Percentiles rank a stretch among this genome's conserved stretches.
Evolutionary conservation across 495 filamentous ascomycete genomes (phyloP).

Genomic region (Schizothecium vesticola): DNA sequence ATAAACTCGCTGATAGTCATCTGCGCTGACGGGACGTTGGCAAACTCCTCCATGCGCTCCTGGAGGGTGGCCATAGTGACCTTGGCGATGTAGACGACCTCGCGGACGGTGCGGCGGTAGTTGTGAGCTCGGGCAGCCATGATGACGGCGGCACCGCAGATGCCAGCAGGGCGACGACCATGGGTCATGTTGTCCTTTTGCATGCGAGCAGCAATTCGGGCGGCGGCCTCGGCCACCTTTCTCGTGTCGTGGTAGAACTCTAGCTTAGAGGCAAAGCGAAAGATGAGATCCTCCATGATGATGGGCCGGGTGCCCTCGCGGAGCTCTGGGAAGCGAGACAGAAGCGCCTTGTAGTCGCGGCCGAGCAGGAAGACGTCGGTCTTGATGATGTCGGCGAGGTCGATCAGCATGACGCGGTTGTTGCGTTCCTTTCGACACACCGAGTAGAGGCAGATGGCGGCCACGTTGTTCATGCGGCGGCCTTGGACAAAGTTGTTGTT

Average conservation of each 20-base stretch:
- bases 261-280: conserved; percentile 79
- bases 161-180: conserved; percentile 85
- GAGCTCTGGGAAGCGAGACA: conserved; percentile 57
- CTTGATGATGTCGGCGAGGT: conserved; percentile 84
- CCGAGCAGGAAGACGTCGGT: conserved; percentile 91
- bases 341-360: conserved; percentile 69
- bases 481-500: conserved; percentile 81
- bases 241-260: conserved; percentile 76
- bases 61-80: conserved; percentile 87
- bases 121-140: conserved; percentile 97
- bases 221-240: conserved; percentile 79
- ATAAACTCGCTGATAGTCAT: conserved; percentile 86
- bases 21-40: conserved; percentile 67
- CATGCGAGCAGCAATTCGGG: conserved; percentile 84
- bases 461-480: conserved; percentile 75
- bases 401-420: conserved; percentile 78
- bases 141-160: conserved; percentile 90
- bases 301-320: conserved; percentile 50
- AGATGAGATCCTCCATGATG: conserved; percentile 79
- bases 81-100: conserved; percentile 94
- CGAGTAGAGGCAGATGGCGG: conserved; percentile 80
- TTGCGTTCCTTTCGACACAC: conserved; percentile 64
- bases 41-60: conserved; percentile 85
- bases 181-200: conserved; percentile 91
- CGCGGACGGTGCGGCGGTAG: conserved; percentile 81